Evolutionary conservation across 257 asterid genomes (phyloP), one percentile per base, ranked within the genome.

Genomic region (Schizonepeta tenuifolia): DNA sequence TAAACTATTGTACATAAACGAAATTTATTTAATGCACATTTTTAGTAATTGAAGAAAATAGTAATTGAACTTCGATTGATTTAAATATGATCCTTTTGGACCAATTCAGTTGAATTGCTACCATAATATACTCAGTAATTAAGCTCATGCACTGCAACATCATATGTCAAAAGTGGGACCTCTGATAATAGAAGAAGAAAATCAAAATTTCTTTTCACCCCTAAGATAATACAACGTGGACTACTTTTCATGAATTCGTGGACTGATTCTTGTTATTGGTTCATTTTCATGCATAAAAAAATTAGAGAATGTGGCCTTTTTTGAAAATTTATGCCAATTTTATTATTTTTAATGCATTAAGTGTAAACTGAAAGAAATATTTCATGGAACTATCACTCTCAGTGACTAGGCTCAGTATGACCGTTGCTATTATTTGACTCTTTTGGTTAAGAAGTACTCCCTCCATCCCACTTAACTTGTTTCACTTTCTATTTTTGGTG

Each of bases 71-170:
- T 28, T 28, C 5, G 33, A 12, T 43, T 43, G 17, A 21, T 13
- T 44, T 21, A 60, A 38, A 60, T 40, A 21, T 26, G 28, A 5
- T 58, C 54, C 7, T 53, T 15, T 59, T 36, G 6, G 72, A 78
- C 82, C 46, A 14, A 36, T 57, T 78, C 78, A 78, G 14, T 75
- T 41, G 41, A 72, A 58, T 77, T 65, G 15, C 61, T 57, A 67
- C 66, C 75, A 17, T 24, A 77, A 65, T 71, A 43, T 35, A 10
- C 43, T 28, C 22, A 38, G 24, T 33, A 10, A 43, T 24, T 31
- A 47, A 40, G 20, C 22, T 24, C 43, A 10, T 24, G 7, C 15
- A 18, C 4, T 1, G n/a, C n/a, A n/a, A 7, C 7, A 11, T 2
- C 35, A 65, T 46, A 33, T 22, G 70, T 77, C 77, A 28, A 28